Base-by-base conservation (phyloP, 208 protist species). In the Wallacemonas sp. region DNA sequence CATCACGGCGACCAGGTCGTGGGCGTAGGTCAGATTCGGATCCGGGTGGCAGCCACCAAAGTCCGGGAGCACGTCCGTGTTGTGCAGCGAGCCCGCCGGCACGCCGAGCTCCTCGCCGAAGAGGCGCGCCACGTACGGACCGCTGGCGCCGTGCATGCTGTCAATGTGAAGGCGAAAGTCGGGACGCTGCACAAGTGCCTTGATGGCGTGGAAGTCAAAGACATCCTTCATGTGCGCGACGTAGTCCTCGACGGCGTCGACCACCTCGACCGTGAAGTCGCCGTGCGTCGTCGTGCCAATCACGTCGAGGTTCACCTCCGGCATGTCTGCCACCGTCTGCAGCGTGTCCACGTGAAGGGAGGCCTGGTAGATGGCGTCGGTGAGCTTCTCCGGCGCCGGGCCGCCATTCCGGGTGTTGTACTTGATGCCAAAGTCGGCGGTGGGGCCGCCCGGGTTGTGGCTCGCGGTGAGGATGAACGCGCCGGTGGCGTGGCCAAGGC, bases 341-440 rank as follows among this genome's bases (percentile, higher is more conserved):
- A 95, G 57, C 45, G 76, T 74, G 48, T 73, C 46, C 20, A 99
- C 88, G 25, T 72, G 83, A 16, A 79, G 67, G 10, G 97, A 96
- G 42, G 91, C 61, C n/a, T 93, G 74, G 76, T 90, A 98, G 70
- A 99, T 99, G 16, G 52, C 66, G 26, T 97, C 76, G 11, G 98
- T 99, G 32, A 99, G 70, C 36, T 79, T 84, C 71, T 98, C 95
- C 18, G 95, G 87, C 0, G 98, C 98, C 20, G 98, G 98, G 38
- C 97, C 98, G 55, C 98, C 98, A 73, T 99, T 99, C 18, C 76
- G 75, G 36, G 80, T 83, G 85, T 99, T 99, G 82, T 98, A 99
- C 85, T 99, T 99, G 73, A 99, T 98, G 63, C 98, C 98, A 79
- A 99, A 99, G 77, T 99, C 98, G 29, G 91, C 94, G 3, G 89